Evolutionary conservation across 2,329 filamentous ascomycete species (phyloP).

Genomic region (Delphinella strobiligena): DNA sequence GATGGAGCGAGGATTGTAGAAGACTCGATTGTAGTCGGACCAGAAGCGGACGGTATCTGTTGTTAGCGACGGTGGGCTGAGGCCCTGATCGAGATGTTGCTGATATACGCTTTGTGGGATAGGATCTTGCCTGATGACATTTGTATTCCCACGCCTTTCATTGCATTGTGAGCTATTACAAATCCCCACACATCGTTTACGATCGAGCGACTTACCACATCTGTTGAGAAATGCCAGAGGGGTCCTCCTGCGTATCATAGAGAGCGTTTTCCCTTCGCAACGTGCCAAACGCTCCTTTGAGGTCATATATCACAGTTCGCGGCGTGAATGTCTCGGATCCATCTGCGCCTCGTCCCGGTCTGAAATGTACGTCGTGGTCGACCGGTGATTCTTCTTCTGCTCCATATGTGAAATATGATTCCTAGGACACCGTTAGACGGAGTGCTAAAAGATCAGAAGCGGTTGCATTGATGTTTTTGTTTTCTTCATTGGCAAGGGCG

Average conservation of each 20-base stretch:
- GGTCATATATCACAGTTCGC: constrained; percentile 82
- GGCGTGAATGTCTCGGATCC: constrained; percentile 87
- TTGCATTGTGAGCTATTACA: background rate
- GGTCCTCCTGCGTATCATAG: constrained; percentile 51
- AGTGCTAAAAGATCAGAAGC: no score
- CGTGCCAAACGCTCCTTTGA: constrained; percentile 87
- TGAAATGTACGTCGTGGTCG: constrained; percentile 81
- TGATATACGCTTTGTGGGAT: constrained; percentile 69
- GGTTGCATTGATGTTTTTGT: no score
- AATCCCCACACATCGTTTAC: no score
- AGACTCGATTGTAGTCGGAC: constrained; percentile 92
- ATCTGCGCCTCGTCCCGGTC: constrained; percentile 68
- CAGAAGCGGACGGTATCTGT: constrained; percentile 75
- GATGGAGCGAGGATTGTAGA: constrained; percentile 78
- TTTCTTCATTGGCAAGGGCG: no score
- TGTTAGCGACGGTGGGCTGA: constrained; percentile 50
- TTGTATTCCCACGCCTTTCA: constrained; percentile 50
- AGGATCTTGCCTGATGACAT: constrained; percentile 54
- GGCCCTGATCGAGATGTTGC: constrained; percentile 61
- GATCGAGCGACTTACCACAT: constrained; percentile 27
- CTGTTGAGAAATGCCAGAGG: constrained; percentile 9
- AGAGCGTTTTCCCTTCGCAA: constrained; percentile 78
- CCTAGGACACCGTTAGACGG: constrained; percentile 41
- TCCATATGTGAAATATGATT: constrained; percentile 92
- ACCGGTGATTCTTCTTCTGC: constrained; percentile 54